Evolutionary conservation across 371 early-diverging fungal species (phyloP).

Genomic region (Apophysomyces sp.): DNA sequence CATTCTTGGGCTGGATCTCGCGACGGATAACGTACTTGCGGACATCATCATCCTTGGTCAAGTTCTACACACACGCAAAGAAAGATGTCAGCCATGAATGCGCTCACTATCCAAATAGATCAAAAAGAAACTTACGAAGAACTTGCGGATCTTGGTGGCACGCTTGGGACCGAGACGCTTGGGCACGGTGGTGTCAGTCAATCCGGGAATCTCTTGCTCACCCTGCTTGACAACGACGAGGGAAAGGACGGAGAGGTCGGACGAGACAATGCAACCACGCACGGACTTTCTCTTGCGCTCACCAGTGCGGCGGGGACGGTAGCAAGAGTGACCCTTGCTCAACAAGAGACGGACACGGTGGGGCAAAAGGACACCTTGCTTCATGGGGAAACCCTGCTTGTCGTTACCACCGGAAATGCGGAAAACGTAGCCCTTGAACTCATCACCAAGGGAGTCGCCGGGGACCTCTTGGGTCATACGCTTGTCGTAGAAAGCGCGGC

Average conservation of each 20-base stretch:
- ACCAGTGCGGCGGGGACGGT: constrained; percentile 97
- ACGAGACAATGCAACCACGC: constrained; percentile 98
- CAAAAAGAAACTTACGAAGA: constrained; percentile 77
- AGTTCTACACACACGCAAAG: too few relatives aligned
- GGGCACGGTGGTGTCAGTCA: constrained; percentile 93
- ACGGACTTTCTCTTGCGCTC: constrained; percentile 99
- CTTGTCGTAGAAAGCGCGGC: constrained; percentile 97
- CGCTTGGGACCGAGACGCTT: constrained; percentile 99
- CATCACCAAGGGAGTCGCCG: constrained; percentile 95
- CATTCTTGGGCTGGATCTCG: constrained; percentile 87
- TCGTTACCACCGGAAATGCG: constrained; percentile 99
- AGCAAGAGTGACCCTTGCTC: constrained; percentile 98
- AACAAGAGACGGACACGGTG: constrained; percentile 95
- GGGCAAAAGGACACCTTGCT: constrained; percentile 94
- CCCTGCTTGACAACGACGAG: constrained; percentile 97
- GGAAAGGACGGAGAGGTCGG: constrained; percentile 94
- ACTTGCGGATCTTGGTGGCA: constrained; percentile 97
- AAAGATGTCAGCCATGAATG: too few relatives aligned
- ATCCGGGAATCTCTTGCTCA: constrained; percentile 93
- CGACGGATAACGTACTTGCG: constrained; percentile 98
- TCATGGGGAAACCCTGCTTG: constrained; percentile 99
- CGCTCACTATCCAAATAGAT: too few relatives aligned
- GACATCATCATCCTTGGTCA: constrained; percentile 96
- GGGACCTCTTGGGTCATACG: constrained; percentile 96
- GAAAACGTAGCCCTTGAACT: constrained; percentile 99